Evolutionary conservation across 2,329 filamentous ascomycete species (phyloP), one percentile per base, ranked within the genome.

Genomic region (Fusarium stilboides): DNA sequence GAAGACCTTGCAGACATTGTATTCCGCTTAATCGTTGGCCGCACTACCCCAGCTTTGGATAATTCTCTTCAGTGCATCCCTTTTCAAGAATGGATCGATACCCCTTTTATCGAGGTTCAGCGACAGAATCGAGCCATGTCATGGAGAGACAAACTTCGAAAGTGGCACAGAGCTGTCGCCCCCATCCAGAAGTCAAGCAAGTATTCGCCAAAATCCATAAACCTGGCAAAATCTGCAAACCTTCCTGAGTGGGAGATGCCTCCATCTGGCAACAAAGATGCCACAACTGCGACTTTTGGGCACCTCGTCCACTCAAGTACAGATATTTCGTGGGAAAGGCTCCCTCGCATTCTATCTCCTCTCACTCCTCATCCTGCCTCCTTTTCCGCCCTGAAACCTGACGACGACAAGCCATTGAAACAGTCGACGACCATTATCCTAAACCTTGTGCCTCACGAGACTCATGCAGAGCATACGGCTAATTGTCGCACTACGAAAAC

Each of bases 231-330:
- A 22, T 26, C 46, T 5, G 49, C 39, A 28, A 34, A 24, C 5
- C 55, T 74, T 22, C 49, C 53, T 7, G 43, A 61, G 6, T 59
- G 57, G 34, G 34, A 45, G 2, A n/a, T 26, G 6, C 45, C 36
- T 10, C 26, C 49, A 20, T 9, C 7, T 26, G 55, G 42, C 26
- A 39, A 34, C 24, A 49, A 22, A 20, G 65, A 63, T n/a, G 53
- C 70, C 8, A 81, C 83, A 2, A 75, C 72, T 4, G 85, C 85
- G 13, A 78, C 80, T 4, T 89, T 89, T 68, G 87, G 87, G 19
- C 83, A 86, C 54, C 65, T 88, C 34, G 80, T 89, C 0, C 83
- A 85, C 62, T 36, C 42, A 10, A 44, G 55, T 8, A 26, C 39
- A 14, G 36, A 47, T n/a, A 31, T 24, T 19, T 53, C 62, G 12